Evolutionary conservation across 345 rosid genomes (phyloP).

Genomic region (Triadica sebifera): DNA sequence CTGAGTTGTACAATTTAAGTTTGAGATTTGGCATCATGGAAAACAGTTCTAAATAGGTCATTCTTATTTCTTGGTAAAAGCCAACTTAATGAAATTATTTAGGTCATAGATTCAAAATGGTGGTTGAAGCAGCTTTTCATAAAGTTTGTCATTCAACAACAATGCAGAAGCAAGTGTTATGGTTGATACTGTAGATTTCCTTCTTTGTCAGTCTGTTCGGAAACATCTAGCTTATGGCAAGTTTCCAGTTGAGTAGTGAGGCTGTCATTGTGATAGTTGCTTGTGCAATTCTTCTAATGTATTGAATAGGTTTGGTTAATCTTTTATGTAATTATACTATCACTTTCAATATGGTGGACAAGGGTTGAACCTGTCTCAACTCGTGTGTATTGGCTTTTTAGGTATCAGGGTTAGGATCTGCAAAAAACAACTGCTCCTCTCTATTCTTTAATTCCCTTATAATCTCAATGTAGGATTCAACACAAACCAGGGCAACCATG

Average conservation of each 20-base stretch:
- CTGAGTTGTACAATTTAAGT: no score
- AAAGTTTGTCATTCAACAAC: no score
- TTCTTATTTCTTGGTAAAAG: not conserved
- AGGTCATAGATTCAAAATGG: no score
- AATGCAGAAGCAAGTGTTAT: not conserved
- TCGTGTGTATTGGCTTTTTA: not conserved
- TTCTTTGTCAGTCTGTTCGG: no score
- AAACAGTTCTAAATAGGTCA: not conserved
- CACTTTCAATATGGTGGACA: not conserved
- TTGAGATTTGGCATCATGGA: not conserved
- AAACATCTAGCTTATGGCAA: no score
- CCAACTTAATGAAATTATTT: not conserved
- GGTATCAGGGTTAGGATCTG: not conserved
- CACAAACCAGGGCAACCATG: no score
- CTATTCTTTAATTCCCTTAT: no score
- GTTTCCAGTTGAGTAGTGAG: no score
- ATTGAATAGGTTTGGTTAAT: not conserved
- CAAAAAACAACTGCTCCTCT: no score
- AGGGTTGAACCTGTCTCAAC: not conserved
- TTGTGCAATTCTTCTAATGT: not conserved
- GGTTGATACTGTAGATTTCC: not conserved
- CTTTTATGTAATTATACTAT: not conserved
- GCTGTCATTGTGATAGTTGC: not conserved
- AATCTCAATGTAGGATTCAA: no score
- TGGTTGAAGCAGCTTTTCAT: not conserved